These are phyloP conservation scores for Silybum marianum DNA, from an alignment of 129 eudicot species.

Conservation along the genomic window DNA sequence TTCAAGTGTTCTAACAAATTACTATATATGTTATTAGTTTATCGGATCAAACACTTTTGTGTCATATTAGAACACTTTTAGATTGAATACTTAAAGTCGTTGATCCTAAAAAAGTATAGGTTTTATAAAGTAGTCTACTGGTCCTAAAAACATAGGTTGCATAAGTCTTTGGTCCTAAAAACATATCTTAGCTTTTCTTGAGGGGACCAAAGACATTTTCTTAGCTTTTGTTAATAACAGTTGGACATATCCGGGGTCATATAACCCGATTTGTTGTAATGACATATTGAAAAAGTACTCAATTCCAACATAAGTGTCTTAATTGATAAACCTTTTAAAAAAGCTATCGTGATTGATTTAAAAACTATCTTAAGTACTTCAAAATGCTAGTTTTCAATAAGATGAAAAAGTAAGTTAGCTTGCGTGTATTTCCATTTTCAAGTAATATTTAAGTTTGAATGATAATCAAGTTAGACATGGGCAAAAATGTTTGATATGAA, in stretches of 20 bases:
- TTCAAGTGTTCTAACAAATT: background rate
- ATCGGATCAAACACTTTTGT: background rate
- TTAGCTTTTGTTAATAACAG: too few relatives aligned
- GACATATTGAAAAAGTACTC: background rate
- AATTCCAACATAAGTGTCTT: background rate
- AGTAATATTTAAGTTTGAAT: background rate
- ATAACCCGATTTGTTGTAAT: background rate
- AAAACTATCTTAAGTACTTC: background rate
- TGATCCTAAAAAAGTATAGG: background rate
- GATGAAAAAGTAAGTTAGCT: background rate
- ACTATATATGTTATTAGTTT: background rate
- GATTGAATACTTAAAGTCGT: background rate
- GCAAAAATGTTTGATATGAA: background rate
- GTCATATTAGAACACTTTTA: too few relatives aligned
- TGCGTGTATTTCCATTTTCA: background rate
- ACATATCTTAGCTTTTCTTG: background rate
- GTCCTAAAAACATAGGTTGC: too few relatives aligned
- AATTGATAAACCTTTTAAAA: background rate
- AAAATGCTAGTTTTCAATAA: background rate
- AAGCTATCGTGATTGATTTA: background rate
- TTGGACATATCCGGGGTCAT: background rate
- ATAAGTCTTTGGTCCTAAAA: background rate
- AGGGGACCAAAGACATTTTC: too few relatives aligned
- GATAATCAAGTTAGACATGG: background rate
- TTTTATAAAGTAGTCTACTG: background rate